phyloP scores from a whole-genome alignment of 331 rosid species.

The Dryas integrifolia region DNA sequence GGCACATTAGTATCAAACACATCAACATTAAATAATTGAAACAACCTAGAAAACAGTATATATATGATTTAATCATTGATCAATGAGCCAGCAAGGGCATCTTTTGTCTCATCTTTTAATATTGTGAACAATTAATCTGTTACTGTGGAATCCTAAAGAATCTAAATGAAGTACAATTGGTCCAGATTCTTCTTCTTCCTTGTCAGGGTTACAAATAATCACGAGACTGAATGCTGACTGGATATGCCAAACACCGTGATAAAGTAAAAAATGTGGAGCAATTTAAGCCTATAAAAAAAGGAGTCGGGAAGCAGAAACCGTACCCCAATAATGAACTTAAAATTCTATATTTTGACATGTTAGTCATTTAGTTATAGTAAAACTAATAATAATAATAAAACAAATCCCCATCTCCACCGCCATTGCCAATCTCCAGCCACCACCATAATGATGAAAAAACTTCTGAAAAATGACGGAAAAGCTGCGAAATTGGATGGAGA shows the following conservation, averaged over 20 bases:
- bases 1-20: conserved; percentile 5
- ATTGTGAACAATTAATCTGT: conserved; percentile 63
- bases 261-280: conserved; percentile 13
- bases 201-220: conserved; percentile 85
- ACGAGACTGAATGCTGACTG: conserved; percentile 93
- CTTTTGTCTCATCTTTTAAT: conserved; percentile 62
- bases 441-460: no score
- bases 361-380: not conserved
- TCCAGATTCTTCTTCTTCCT: conserved; percentile 77
- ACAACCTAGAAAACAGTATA: not conserved
- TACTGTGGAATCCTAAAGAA: conserved; percentile 82
- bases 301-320: conserved; percentile 7
- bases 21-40: not conserved
- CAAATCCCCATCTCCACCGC: no score
- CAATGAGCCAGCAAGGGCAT: conserved; percentile 17
- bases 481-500: no score
- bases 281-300: not conserved
- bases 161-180: conserved; percentile 93
- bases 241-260: conserved; percentile 29
- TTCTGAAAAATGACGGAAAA: no score
- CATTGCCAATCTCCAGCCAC: no score
- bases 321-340: not conserved
- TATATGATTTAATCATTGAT: not conserved
- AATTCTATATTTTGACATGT: not conserved
- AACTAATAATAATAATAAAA: not conserved